Evolutionary conservation across 2,329 filamentous ascomycete genomes (phyloP).

Genomic region (Aspergillus ruber): DNA sequence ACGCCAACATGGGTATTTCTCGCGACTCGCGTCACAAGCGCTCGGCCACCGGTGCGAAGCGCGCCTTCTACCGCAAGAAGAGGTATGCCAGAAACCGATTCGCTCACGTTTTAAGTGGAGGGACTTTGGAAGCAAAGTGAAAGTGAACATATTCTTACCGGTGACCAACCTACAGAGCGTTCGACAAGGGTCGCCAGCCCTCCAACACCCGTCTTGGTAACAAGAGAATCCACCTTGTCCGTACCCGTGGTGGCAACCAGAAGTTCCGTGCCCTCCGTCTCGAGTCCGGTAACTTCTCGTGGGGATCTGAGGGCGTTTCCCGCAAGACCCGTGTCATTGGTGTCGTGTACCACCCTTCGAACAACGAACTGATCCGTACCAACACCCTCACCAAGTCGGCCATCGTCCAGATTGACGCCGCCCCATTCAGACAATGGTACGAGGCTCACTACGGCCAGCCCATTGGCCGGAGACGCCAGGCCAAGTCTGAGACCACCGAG

Average conservation of each 20-base stretch:
- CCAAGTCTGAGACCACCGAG: constrained; percentile 55
- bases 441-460: constrained; percentile 97
- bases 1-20: constrained; percentile 97
- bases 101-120: neutral
- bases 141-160: constrained; percentile 53
- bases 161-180: constrained; percentile 72
- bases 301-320: constrained; percentile 95
- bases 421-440: constrained; percentile 99
- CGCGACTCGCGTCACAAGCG: constrained; percentile 99
- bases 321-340: constrained; percentile 99
- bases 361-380: constrained; percentile 99
- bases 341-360: constrained; percentile 98
- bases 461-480: constrained; percentile 85
- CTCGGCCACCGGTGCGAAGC: constrained; percentile 97
- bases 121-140: neutral
- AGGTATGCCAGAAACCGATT: constrained; percentile 41
- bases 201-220: constrained; percentile 98
- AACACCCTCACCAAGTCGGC: constrained; percentile 99
- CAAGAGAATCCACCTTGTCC: constrained; percentile 95
- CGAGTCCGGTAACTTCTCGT: constrained; percentile 98
- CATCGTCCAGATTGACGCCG: constrained; percentile 97
- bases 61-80: constrained; percentile 73
- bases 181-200: constrained; percentile 99
- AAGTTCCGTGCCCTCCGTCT: constrained; percentile 99
- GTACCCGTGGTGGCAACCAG: constrained; percentile 96